Conservation (phyloP, 192 early-diverging fungal genomes). For the Rhizophagus clarus region DNA sequence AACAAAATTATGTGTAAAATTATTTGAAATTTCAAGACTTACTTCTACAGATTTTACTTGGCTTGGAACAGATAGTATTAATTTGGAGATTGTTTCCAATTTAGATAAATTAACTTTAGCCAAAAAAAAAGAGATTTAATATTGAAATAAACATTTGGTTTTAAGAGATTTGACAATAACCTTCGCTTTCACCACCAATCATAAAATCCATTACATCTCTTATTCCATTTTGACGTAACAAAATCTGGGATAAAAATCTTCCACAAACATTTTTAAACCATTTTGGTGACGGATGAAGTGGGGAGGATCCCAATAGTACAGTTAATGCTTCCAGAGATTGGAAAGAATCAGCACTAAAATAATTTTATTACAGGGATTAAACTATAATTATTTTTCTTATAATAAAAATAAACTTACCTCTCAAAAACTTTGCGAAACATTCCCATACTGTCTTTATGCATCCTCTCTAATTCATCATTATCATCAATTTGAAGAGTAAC, state of each 20-base stretch:
- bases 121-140: background rate
- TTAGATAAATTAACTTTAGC: slow-evolving; percentile 51
- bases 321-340: slow-evolving; percentile 70
- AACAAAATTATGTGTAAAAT: background rate
- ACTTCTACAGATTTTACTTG: slow-evolving; percentile 62
- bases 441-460: slow-evolving; percentile 20
- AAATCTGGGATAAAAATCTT: slow-evolving; percentile 66
- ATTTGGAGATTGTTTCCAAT: slow-evolving; percentile 58
- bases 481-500: background rate
- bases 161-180: slow-evolving; percentile 15
- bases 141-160: background rate
- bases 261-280: slow-evolving; percentile 73
- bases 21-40: background rate
- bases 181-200: slow-evolving; percentile 55
- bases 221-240: slow-evolving; percentile 66
- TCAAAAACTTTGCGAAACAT: slow-evolving; percentile 48
- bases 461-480: background rate
- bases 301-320: slow-evolving; percentile 57
- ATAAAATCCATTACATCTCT: slow-evolving; percentile 69
- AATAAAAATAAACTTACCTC: slow-evolving; percentile 26
- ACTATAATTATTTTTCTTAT: background rate
- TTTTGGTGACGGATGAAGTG: slow-evolving; percentile 48
- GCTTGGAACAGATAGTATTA: slow-evolving; percentile 60
- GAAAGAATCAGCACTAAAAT: slow-evolving; percentile 53
- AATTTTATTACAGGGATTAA: slow-evolving; percentile 34